Evolutionary conservation across 371 early-diverging fungal species (phyloP).

Genomic region (Mortierella sp.): DNA sequence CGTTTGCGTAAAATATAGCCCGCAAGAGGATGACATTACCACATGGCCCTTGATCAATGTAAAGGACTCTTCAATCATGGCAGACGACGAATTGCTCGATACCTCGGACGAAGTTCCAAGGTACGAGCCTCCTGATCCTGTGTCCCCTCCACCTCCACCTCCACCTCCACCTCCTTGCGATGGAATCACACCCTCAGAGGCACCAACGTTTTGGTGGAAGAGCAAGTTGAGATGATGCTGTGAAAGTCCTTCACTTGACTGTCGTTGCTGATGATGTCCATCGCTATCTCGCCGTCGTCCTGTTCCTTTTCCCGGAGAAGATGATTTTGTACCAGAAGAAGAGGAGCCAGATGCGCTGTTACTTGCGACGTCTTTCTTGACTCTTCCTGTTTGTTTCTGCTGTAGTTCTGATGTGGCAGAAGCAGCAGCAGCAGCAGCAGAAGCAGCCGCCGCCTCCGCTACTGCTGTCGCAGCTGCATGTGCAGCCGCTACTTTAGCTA

Average conservation of each 20-base stretch:
- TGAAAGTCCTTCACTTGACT: constrained; percentile 11
- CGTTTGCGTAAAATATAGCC: too few relatives aligned
- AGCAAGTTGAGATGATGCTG: constrained; percentile 11
- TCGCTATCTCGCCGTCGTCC: constrained; percentile 11
- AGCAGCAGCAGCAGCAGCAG: constrained; percentile 12
- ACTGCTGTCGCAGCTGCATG: constrained; percentile 14
- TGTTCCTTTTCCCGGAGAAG: background rate
- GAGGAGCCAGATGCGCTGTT: too few relatives aligned
- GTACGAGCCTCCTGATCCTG: constrained; percentile 21
- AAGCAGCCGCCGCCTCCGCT: constrained; percentile 11
- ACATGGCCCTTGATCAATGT: constrained; percentile 40
- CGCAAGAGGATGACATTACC: too few relatives aligned
- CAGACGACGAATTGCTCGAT: constrained; percentile 41
- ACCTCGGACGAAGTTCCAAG: constrained; percentile 22
- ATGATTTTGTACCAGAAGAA: too few relatives aligned
- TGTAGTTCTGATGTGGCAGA: constrained; percentile 3
- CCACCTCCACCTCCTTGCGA: background rate
- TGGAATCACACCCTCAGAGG: background rate
- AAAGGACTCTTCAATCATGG: constrained; percentile 48
- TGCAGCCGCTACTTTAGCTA: constrained; percentile 27
- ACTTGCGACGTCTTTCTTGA: too few relatives aligned
- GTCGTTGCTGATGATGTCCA: constrained; percentile 20
- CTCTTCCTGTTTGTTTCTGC: constrained; percentile 7
- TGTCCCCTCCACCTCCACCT: background rate
- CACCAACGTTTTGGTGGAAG: background rate